Base-by-base conservation (phyloP, 2,329 filamentous ascomycete genomes). In the Talaromyces funiculosus region DNA sequence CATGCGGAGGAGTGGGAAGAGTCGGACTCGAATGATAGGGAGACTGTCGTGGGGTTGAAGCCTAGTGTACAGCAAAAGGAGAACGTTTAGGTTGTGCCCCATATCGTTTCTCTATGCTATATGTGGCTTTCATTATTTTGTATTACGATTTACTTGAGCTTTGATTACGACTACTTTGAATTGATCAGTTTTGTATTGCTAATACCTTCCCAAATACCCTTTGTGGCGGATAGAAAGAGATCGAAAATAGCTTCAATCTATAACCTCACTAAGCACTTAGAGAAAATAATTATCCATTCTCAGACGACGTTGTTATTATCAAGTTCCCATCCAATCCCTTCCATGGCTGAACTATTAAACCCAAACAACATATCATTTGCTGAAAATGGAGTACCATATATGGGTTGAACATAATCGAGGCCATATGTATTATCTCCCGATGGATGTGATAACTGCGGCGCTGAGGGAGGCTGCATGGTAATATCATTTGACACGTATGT, bases 361-460 rank as follows among this genome's bases (percentile, higher is more conserved):
- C 71, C 70, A 60, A 73, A 73, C 24, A 73, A 57, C 63, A 69
- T 67, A 61, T 73, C 68, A 53, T 72, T 69, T 43, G 67, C 68
- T 9, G 58, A 54, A 24, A 64, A 42, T 6, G 57, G 60, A 38
- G 55, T 35, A 16, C 37, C 24, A 22, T 62, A 53, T n/a, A 16
- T 29, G n/a, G 29, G 47, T 18, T 55, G 58, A 14, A 24, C 26
- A n/a, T 54, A 55, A 12, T 47, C 49, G 12, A 29, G 20, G 3
- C 31, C 29, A 26, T 33, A 54, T 4, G 26, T 6, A 29, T 40
- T 18, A 31, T 51, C 47, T 51, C 47, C 47, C 4, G 26, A 5
- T 29, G 47, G 24, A 16, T 51, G 47, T 26, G 22, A 45, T 26
- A 26, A 22, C 12, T 45, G 42, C 22, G 42, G 3, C 42, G 26